Percentiles rank a stretch among this genome's conserved stretches.
phyloP scores from a whole-genome alignment of 345 rosid species.

The Bruguiera sexangula region DNA sequence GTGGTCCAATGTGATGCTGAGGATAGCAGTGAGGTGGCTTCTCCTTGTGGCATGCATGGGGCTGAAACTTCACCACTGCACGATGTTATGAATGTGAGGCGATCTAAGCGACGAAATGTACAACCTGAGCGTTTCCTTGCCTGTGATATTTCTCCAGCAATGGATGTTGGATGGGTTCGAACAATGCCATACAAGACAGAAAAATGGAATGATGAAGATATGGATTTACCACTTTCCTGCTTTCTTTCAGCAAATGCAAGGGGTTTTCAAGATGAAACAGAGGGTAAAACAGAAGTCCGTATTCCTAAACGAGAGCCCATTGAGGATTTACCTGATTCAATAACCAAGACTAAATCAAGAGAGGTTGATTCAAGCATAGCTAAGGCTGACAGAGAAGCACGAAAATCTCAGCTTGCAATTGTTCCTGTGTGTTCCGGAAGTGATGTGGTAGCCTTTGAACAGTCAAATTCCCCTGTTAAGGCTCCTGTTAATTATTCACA shows the following conservation, averaged over 20 bases:
- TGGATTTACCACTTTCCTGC: constrained; percentile 51
- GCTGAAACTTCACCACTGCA: constrained; percentile 24
- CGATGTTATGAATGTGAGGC: constrained; percentile 50
- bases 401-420: constrained; percentile 37
- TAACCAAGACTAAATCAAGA: constrained; percentile 17
- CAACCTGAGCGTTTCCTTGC: constrained; percentile 63
- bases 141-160: constrained; percentile 35
- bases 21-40: constrained; percentile 21
- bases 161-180: constrained; percentile 44
- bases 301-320: constrained; percentile 13
- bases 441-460: constrained; percentile 32
- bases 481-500: constrained; percentile 21
- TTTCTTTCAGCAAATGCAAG: constrained; percentile 26
- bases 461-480: constrained; percentile 31
- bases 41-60: constrained; percentile 17
- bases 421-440: constrained; percentile 49
- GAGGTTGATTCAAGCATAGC: constrained; percentile 7
- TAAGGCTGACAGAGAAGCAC: constrained; percentile 16
- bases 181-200: constrained; percentile 39
- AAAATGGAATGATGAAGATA: constrained; percentile 49
- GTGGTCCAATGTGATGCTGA: constrained; percentile 36
- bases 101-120: constrained; percentile 64
- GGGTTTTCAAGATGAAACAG: constrained; percentile 17
- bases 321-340: constrained; percentile 15
- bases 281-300: constrained; percentile 19